A percentile compares a stretch with the other conserved stretches of the same genome.
These are phyloP conservation scores for Irpex sp. DNA, from an alignment of 1,284 basidiomycete genomes.

Conservation along the genomic window DNA sequence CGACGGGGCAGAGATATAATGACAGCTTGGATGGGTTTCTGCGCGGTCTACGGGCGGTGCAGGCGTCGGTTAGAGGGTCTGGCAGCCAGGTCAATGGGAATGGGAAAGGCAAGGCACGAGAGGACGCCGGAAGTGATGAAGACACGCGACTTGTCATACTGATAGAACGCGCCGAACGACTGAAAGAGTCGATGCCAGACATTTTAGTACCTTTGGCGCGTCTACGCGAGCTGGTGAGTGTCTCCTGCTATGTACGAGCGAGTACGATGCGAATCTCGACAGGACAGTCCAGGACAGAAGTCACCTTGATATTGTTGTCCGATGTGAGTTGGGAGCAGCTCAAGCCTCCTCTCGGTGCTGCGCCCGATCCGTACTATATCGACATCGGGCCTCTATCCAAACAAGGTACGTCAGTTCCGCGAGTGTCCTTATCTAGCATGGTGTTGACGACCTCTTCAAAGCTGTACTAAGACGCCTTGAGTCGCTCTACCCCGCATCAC, in stretches of 20 bases:
- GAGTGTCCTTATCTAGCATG: no score
- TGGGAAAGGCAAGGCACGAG: neutral
- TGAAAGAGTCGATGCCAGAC: conserved; percentile 58
- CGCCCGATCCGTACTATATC: conserved; percentile 74
- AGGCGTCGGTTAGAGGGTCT: conserved; percentile 33
- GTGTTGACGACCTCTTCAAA: conserved; percentile 15
- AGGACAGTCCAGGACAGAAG: conserved; percentile 34
- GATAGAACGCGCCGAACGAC: conserved; percentile 64
- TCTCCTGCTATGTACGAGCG: neutral
- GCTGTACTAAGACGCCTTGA: conserved; percentile 34
- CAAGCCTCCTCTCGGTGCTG: conserved; percentile 61
- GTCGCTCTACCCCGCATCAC: conserved; percentile 21
- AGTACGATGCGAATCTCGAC: neutral
- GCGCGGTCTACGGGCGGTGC: conserved; percentile 45
- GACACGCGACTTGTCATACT: conserved; percentile 50
- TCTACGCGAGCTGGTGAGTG: conserved; percentile 68
- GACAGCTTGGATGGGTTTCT: conserved; percentile 66
- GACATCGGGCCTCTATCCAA: conserved; percentile 54
- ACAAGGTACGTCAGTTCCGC: conserved; percentile 38
- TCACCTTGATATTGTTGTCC: conserved; percentile 64
- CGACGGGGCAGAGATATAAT: conserved; percentile 38
- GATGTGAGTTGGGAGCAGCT: conserved; percentile 74
- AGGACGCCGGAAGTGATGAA: conserved; percentile 17
- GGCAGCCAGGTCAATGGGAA: conserved; percentile 11
- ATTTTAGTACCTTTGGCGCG: conserved; percentile 67